Evolutionary conservation across 768 basidiomycete genomes (phyloP), one percentile per base, ranked within the genome.

Genomic region (Lactifluus subvellereus): DNA sequence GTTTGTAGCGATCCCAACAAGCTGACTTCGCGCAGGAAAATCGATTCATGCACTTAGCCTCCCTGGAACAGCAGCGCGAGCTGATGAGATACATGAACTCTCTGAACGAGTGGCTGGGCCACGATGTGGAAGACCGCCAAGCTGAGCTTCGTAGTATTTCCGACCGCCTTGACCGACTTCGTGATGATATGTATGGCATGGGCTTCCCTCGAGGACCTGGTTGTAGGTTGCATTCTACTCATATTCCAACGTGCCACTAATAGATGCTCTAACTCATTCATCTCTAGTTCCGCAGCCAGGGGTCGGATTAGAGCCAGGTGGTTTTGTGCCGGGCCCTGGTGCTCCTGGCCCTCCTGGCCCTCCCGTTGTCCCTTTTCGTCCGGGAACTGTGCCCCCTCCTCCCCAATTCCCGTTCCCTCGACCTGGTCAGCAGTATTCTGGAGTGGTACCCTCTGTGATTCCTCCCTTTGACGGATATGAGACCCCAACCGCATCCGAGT

Each of bases 81-180:
- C 75, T 91, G 55, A 89, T 89, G 82, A 77, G 87, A 57, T 92
- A 94, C 67, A 86, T 94, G 82, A 71, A 81, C 53, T 82, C 79
- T 2, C 75, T 93, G 37, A 94, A 93, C 66, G 80, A 83, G 38
- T 94, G 91, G 91, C 75, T 94, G 16, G 85, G 80, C 60, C 81
- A 85, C 38, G 91, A 94, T 71, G 89, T 91, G 0, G 79, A 80
- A 51, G 89, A 91, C 72, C 85, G 91, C 27, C 90, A 90, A 65
- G 78, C 81, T 4, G 91, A 92, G 70, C 74, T 93, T 43, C 79
- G 79, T 18, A 83, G 82, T 9, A 82, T 94, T 8, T 77, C 82
- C 48, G 84, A 82, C 18, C 81, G 88, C 11, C 77, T 93, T 6
- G 79, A 82, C 66, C 74, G 76, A 54, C 70, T 84, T 6, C 71